Percentiles rank a stretch among this genome's conserved stretches.
These are phyloP conservation scores for Mycosphaerella arachidis DNA, from an alignment of 2,329 filamentous ascomycete genomes.

Conservation along the genomic window DNA sequence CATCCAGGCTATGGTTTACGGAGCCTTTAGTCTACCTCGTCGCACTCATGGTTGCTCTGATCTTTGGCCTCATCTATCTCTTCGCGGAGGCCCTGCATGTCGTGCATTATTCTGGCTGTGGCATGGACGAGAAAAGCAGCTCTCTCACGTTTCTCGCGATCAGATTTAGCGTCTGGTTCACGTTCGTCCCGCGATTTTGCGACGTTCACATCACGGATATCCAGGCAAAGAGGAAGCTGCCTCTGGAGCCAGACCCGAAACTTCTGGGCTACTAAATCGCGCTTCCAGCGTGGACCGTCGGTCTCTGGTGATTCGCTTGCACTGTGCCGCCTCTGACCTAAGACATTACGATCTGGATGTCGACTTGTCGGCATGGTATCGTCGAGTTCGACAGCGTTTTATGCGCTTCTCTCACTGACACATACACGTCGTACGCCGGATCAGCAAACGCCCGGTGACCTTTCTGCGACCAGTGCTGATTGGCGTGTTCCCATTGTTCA, in stretches of 20 bases:
- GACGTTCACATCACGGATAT: slow-evolving; percentile 36
- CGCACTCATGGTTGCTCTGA: slow-evolving; percentile 41
- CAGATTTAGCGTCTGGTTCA: slow-evolving; percentile 43
- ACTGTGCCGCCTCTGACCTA: slow-evolving; percentile 42
- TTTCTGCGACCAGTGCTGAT: slow-evolving; percentile 39
- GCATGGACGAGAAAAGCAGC: slow-evolving; percentile 43
- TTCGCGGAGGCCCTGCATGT: slow-evolving; percentile 29
- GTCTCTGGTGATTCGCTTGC: slow-evolving; percentile 46
- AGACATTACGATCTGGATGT: slow-evolving; percentile 27
- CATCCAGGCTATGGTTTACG: slow-evolving; percentile 41
- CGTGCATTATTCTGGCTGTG: slow-evolving; percentile 34
- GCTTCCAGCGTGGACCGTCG: slow-evolving; percentile 40
- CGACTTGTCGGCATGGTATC: slow-evolving; percentile 41
- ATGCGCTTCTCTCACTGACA: slow-evolving; percentile 43
- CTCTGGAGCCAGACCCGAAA: slow-evolving; percentile 45
- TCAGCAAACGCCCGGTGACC: slow-evolving; percentile 43
- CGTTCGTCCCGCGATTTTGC: slow-evolving; percentile 42
- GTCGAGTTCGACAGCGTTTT: slow-evolving; percentile 45
- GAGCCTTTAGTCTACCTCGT: slow-evolving; percentile 46
- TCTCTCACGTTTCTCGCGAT: slow-evolving; percentile 47
- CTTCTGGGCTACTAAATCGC: slow-evolving; percentile 45
- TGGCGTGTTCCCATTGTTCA: slow-evolving; percentile 40
- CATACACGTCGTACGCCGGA: slow-evolving; percentile 42
- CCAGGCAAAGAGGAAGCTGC: slow-evolving; percentile 16
- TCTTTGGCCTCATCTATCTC: slow-evolving; percentile 45